Conservation (phyloP, 1,284 basidiomycete species). For the Cryptococcus jaspeensis region DNA sequence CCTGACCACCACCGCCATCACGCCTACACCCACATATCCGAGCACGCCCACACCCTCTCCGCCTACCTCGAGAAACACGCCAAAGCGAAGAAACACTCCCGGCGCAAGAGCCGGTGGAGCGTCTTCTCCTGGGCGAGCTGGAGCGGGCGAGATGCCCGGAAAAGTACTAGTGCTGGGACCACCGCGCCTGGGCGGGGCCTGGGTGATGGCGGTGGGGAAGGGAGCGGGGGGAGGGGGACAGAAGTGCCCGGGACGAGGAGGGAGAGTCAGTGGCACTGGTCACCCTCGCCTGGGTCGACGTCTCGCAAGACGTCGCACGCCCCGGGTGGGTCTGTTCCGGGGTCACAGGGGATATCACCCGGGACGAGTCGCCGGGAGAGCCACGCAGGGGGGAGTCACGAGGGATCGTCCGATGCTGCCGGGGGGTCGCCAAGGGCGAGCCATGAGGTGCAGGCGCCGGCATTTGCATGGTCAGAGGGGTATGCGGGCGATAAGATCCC, state of each 20-base stretch:
- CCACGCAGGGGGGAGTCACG: too few relatives aligned
- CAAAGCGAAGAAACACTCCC: background rate
- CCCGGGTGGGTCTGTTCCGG: too few relatives aligned
- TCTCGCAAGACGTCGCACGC: background rate
- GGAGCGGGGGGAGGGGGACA: background rate
- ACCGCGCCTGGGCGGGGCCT: background rate
- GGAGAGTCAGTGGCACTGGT: too few relatives aligned
- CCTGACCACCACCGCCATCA: background rate
- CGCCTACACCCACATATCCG: too few relatives aligned
- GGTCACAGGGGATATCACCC: too few relatives aligned
- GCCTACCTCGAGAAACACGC: too few relatives aligned
- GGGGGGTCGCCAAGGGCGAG: too few relatives aligned
- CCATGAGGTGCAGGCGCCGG: conserved; percentile 2
- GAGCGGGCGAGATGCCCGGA: background rate
- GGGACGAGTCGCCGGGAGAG: too few relatives aligned
- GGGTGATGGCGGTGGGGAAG: background rate
- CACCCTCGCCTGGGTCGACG: background rate
- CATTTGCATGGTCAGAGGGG: conserved; percentile 27
- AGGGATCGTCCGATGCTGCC: too few relatives aligned
- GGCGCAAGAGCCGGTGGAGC: conserved; percentile 18
- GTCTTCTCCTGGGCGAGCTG: conserved; percentile 7
- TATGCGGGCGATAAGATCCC: conserved; percentile 17
- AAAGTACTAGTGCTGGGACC: background rate
- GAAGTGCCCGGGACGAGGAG: background rate
- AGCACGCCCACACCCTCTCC: too few relatives aligned